Conservation (phyloP, 1,284 basidiomycete genomes). For the Ustilago cynodontis region DNA sequence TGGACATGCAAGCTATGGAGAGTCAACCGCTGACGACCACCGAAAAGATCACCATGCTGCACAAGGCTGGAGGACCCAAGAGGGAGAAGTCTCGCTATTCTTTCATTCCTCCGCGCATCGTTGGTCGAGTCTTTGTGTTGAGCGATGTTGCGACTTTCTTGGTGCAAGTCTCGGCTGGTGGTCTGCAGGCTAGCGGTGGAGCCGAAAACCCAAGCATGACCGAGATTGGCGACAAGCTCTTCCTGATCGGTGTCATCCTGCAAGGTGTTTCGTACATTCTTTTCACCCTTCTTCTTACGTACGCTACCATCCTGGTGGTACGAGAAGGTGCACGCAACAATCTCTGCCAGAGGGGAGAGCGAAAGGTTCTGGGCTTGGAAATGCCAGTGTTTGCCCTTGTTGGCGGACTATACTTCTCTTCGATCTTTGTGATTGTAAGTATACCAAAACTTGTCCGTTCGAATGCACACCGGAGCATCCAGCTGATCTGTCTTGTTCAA, state of each 20-base stretch:
- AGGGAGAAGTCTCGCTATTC: conserved; percentile 42
- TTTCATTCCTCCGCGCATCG: conserved; percentile 53
- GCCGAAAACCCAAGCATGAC: conserved; percentile 23
- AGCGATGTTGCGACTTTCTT: conserved; percentile 63
- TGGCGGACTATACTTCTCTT: conserved; percentile 33
- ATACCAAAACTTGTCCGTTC: background rate
- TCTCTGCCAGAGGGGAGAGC: background rate
- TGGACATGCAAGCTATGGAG: conserved; percentile 29
- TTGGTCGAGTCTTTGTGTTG: conserved; percentile 61
- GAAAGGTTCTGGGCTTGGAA: conserved; percentile 29
- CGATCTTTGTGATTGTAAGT: conserved; percentile 42
- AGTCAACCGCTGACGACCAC: conserved; percentile 21
- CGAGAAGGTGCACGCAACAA: conserved; percentile 16
- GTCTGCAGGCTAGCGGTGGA: conserved; percentile 42
- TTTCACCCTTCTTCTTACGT: conserved; percentile 45
- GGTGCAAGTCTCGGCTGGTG: conserved; percentile 54
- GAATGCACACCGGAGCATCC: too few relatives aligned
- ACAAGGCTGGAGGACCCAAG: conserved; percentile 38
- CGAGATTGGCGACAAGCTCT: conserved; percentile 49
- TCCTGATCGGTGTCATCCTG: conserved; percentile 50
- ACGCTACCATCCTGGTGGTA: conserved; percentile 29
- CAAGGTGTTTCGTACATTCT: conserved; percentile 56
- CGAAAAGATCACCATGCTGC: conserved; percentile 33
- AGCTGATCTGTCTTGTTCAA: too few relatives aligned
- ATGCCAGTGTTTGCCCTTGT: conserved; percentile 30